phyloP scores from a whole-genome alignment of 768 basidiomycete genomes.

The Rhodotorula graminis region DNA sequence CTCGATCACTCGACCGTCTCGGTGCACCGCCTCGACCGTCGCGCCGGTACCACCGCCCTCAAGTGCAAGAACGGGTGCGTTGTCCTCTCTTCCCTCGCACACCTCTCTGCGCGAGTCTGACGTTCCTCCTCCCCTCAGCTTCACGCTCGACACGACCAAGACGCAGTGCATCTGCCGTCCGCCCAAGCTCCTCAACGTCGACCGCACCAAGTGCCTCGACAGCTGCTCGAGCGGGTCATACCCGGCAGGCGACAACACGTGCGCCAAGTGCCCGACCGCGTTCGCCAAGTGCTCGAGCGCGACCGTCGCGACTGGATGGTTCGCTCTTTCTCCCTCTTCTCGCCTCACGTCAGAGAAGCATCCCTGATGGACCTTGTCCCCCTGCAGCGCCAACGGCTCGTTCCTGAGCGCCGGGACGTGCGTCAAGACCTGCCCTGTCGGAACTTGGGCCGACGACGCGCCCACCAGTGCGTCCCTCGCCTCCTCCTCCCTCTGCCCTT shows the following conservation, averaged over 20 bases:
- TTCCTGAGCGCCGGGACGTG: neutral
- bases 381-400: neutral
- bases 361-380: neutral
- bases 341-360: neutral
- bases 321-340: neutral
- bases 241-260: neutral
- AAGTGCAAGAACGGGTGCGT: too few relatives aligned
- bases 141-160: neutral
- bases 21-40: too few relatives aligned
- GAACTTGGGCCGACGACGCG: neutral
- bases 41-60: too few relatives aligned
- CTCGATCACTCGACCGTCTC: neutral
- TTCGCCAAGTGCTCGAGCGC: neutral
- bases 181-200: neutral
- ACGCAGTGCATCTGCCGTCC: neutral
- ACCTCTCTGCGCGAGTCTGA: neutral
- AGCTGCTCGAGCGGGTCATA: neutral
- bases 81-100: too few relatives aligned
- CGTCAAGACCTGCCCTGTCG: neutral
- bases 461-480: too few relatives aligned
- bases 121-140: neutral
- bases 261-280: neutral
- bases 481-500: too few relatives aligned
- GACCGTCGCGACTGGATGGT: neutral
- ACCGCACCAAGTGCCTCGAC: neutral